Base-by-base conservation (phyloP, 441 rosid genomes). In the Pelargonium citronellum region DNA sequence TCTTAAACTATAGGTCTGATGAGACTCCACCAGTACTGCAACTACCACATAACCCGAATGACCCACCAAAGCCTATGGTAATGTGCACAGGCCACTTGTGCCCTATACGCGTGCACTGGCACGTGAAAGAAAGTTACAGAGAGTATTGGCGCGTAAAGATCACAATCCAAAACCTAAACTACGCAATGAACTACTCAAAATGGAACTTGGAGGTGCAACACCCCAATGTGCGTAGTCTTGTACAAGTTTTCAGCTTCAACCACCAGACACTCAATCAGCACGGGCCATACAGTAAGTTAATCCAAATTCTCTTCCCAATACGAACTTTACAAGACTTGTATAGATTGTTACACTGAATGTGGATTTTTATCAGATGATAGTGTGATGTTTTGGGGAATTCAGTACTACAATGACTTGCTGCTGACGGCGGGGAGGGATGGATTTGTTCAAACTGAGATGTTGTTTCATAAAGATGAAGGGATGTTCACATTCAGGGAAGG, bases 101-200 rank as follows among this genome's bases (percentile, higher is more conserved):
- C 78, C 97, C 96, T 0, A 78, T 90, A 11, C 75, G 80, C 34
- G 85, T 91, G 9, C 98, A 91, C 65, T 94, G 98, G 98, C 98
- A 94, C 57, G 85, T 94, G 10, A 94, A 91, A 74, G 84, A 84
- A 64, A 90, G 85, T 74, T 94, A 94, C 76, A 86, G 64, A 71
- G 80, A 82, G 55, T 88, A 87, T 30, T 91, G 98, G 98, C 72
- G 95, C 57, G 95, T 86, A 49, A 91, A 91, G 76, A 79, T 90
- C 66, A 90, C 92, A 4, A 77, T 89, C 53, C 84, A 87, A 2
- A 91, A 90, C 73, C 55, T 79, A 7, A 89, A 91, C 66, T 72
- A 79, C 27, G 74, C 85, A 72, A 85, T 76, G 66, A 93, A 91
- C 73, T 93, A 91, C 68, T 72, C 95, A 0, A 65, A 75, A n/a